Evolutionary conservation across 108 stramenopile genomes (phyloP).

Genomic region (Hondaea fermentalgiana): DNA sequence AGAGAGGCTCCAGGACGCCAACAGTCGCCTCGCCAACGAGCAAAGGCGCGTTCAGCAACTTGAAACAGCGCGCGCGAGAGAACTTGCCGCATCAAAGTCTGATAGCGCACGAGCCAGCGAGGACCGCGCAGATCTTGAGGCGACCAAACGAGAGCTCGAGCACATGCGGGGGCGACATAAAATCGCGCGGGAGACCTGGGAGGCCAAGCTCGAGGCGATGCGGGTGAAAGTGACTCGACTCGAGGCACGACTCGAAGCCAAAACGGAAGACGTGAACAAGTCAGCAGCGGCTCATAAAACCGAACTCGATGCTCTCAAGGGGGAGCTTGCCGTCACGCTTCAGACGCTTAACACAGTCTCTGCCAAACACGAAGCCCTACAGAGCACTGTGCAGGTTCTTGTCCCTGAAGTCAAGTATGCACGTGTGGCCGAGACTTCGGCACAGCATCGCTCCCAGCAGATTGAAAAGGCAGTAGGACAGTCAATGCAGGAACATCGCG

Average conservation of each 20-base stretch:
- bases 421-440: neutral
- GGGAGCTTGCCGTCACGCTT: neutral
- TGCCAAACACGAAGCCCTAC: neutral
- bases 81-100: too few species aligned
- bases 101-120: too few species aligned
- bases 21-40: neutral
- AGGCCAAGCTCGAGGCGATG: neutral
- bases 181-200: neutral
- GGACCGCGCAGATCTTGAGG: neutral
- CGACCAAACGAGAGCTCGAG: neutral
- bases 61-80: neutral
- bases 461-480: neutral
- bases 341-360: neutral
- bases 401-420: neutral
- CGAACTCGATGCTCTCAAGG: neutral
- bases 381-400: neutral
- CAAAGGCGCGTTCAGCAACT: neutral
- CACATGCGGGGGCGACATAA: neutral
- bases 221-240: neutral
- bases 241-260: neutral
- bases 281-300: neutral
- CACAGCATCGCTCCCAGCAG: neutral
- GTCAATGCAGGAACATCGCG: neutral
- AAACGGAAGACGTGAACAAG: neutral
- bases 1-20: neutral